These are phyloP conservation scores for Paramecium caudatum DNA, from an alignment of 73 alveolate genomes.

Conservation along the genomic window DNA sequence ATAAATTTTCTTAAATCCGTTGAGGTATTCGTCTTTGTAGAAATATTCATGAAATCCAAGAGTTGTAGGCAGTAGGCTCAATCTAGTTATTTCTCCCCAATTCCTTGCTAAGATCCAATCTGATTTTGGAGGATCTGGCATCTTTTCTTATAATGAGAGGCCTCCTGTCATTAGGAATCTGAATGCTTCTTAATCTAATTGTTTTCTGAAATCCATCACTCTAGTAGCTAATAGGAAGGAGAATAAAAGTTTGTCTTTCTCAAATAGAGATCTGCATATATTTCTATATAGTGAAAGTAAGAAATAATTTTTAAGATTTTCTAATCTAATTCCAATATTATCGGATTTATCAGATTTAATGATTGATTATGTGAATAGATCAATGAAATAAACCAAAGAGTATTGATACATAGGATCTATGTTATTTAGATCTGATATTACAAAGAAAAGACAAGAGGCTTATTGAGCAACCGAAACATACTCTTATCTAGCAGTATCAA, in stretches of 20 bases:
- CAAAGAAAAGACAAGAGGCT: conserved; percentile 97
- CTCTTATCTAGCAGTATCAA: conserved; percentile 97
- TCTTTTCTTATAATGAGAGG: conserved; percentile 96
- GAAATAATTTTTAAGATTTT: conserved; percentile 92
- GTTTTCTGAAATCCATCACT: conserved; percentile 88
- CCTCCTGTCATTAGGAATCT: conserved; percentile 99
- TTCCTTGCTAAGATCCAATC: conserved; percentile 97
- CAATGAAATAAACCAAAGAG: conserved; percentile 96
- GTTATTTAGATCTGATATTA: conserved; percentile 97
- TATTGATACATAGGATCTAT: conserved; percentile 99
- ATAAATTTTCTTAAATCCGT: conserved; percentile 89
- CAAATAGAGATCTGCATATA: conserved; percentile 98
- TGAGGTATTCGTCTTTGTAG: conserved; percentile 80
- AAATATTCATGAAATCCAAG: conserved; percentile 76
- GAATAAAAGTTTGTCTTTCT: conserved; percentile 98
- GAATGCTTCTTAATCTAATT: conserved; percentile 90
- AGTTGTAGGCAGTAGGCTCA: conserved; percentile 80
- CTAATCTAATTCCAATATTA: conserved; percentile 92
- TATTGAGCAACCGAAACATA: conserved; percentile 99
- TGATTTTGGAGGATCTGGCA: conserved; percentile 97
- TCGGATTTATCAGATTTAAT: conserved; percentile 94
- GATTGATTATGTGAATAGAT: conserved; percentile 89
- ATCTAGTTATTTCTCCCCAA: conserved; percentile 95
- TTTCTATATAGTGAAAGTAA: conserved; percentile 93
- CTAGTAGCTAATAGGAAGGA: conserved; percentile 97